Percentiles rank a stretch among this genome's conserved stretches.
These are phyloP conservation scores for Piloderma croceum DNA, from an alignment of 768 basidiomycete genomes.

Conservation along the genomic window DNA sequence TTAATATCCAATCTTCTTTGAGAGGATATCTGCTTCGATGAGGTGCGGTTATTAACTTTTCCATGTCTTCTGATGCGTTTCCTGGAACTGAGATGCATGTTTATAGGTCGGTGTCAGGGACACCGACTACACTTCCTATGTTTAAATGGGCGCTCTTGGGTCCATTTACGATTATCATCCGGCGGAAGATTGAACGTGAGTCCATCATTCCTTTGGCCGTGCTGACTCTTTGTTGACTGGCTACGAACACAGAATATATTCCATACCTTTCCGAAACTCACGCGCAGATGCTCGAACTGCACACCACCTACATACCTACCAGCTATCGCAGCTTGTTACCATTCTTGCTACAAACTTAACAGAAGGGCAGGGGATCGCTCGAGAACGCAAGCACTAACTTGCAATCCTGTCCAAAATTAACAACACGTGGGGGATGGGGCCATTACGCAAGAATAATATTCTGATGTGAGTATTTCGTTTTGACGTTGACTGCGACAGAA, in stretches of 20 bases:
- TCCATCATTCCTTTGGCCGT: not conserved
- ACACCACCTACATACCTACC: constrained; percentile 52
- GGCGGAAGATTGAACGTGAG: constrained; percentile 90
- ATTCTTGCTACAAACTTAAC: constrained; percentile 80
- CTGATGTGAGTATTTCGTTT: constrained; percentile 56
- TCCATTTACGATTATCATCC: constrained; percentile 81
- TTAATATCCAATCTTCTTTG: constrained; percentile 97
- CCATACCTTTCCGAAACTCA: constrained; percentile 97
- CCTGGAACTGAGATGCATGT: constrained; percentile 1
- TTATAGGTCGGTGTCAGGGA: constrained; percentile 70
- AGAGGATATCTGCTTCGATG: constrained; percentile 91
- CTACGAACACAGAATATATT: constrained; percentile 81
- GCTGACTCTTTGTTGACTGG: not conserved
- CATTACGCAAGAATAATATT: constrained; percentile 69
- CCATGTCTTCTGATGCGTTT: not conserved
- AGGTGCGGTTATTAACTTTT: constrained; percentile 39
- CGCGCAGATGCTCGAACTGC: constrained; percentile 90
- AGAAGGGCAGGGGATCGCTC: constrained; percentile 81
- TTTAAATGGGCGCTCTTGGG: constrained; percentile 84
- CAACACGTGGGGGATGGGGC: constrained; percentile 87
- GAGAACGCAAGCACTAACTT: constrained; percentile 87
- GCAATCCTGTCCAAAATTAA: constrained; percentile 83
- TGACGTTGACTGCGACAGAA: not conserved
- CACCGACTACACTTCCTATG: constrained; percentile 55
- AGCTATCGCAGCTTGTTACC: constrained; percentile 77